A percentile compares a stretch with the other conserved stretches of the same genome.
Conservation (phyloP, 2,329 filamentous ascomycete genomes). For the Eutypella sp. region DNA sequence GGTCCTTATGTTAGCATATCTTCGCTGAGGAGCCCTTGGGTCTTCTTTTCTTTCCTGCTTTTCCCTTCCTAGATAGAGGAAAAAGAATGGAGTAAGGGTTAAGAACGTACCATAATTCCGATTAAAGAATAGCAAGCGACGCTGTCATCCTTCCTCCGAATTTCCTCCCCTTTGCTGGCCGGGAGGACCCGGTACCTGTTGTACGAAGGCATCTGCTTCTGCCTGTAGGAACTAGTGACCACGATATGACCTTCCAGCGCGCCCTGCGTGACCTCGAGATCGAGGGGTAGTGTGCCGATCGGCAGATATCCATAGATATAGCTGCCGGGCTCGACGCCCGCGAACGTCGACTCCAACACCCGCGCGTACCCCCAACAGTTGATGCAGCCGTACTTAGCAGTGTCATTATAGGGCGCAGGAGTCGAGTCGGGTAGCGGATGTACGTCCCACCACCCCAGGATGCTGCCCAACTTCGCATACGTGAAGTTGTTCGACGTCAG, state of each 20-base stretch:
- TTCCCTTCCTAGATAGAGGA: background rate
- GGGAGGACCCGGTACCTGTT: conserved; percentile 41
- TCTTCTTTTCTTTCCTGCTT: background rate
- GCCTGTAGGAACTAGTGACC: conserved; percentile 32
- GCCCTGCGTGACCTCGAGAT: conserved; percentile 29
- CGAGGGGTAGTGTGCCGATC: conserved; percentile 31
- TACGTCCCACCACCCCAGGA: conserved; percentile 35
- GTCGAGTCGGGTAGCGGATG: conserved; percentile 35
- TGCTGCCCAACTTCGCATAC: conserved; percentile 26
- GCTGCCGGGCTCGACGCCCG: conserved; percentile 27
- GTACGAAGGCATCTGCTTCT: conserved; percentile 5
- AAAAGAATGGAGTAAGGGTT: background rate
- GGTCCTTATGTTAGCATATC: background rate
- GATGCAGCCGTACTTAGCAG: conserved; percentile 37
- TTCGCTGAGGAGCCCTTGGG: background rate
- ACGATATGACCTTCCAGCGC: conserved; percentile 26
- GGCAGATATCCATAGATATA: conserved; percentile 40
- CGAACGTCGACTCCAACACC: conserved; percentile 35
- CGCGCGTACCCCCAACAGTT: conserved; percentile 44
- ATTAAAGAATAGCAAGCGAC: conserved; percentile 20
- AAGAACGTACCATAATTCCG: conserved; percentile 14
- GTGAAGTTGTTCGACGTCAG: conserved; percentile 31
- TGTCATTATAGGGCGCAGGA: conserved; percentile 30
- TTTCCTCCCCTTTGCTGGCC: conserved; percentile 10
- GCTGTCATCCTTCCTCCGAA: conserved; percentile 8